phyloP scores from a whole-genome alignment of 257 asterid genomes.

The Knoxia roxburghii region DNA sequence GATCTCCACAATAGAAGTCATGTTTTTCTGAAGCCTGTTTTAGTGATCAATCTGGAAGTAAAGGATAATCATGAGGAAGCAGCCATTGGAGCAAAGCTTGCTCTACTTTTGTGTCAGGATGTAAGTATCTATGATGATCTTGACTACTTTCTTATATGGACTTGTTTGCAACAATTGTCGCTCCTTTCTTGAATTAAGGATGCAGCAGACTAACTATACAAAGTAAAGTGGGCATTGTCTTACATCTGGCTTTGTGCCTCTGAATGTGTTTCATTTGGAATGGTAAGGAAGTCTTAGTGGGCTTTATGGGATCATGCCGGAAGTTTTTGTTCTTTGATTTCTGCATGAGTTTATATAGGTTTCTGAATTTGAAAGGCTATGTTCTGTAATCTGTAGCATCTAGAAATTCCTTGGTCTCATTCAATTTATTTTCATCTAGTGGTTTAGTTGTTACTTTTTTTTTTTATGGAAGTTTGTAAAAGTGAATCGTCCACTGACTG shows the following conservation, averaged over 20 bases:
- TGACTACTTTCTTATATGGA: background rate
- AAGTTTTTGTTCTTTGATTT: background rate
- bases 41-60: constrained; percentile 85
- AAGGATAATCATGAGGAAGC: constrained; percentile 99
- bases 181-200: background rate
- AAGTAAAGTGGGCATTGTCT: background rate
- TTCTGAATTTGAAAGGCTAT: background rate
- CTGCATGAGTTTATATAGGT: background rate
- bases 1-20: constrained; percentile 82
- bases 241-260: background rate
- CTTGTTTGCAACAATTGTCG: background rate
- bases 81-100: constrained; percentile 86
- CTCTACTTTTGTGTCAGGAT: constrained; percentile 81
- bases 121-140: constrained; percentile 24
- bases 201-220: background rate
- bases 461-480: background rate
- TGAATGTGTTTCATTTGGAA: background rate
- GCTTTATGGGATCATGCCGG: background rate
- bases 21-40: constrained; percentile 66
- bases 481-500: too few relatives aligned
- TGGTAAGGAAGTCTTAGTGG: background rate
- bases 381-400: background rate
- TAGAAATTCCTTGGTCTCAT: background rate
- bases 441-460: background rate
- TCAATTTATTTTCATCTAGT: background rate